Evolutionary conservation across 2,329 filamentous ascomycete genomes (phyloP).

Genomic region (Aureobasidium zeae): DNA sequence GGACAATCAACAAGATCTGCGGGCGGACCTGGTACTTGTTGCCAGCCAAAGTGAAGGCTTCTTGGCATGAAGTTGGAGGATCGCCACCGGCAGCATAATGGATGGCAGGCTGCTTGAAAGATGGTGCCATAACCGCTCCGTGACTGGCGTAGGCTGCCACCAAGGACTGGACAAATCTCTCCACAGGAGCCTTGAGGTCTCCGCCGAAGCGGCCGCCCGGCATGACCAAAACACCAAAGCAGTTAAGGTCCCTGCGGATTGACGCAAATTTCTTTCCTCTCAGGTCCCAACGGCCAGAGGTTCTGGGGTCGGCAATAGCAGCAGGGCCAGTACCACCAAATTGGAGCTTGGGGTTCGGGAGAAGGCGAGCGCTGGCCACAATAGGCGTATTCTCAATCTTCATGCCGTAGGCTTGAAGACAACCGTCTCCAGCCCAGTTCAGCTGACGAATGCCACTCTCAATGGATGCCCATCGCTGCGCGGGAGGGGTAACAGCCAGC

Average conservation of each 20-base stretch:
- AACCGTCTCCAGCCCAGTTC: conserved; percentile 58
- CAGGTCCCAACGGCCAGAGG: conserved; percentile 75
- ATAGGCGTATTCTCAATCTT: conserved; percentile 57
- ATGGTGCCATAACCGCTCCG: conserved; percentile 46
- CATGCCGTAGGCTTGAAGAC: conserved; percentile 65
- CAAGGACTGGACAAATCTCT: conserved; percentile 53
- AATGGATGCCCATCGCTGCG: conserved; percentile 59
- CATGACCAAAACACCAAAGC: conserved; percentile 68
- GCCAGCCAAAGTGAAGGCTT: conserved; percentile 46
- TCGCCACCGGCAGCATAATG: conserved; percentile 22
- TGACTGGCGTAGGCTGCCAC: conserved; percentile 51
- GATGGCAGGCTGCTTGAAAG: conserved; percentile 37
- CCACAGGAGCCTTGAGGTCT: conserved; percentile 35
- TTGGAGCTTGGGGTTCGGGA: conserved; percentile 61
- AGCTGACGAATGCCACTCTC: conserved; percentile 57
- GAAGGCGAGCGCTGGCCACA: conserved; percentile 54
- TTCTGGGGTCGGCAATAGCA: conserved; percentile 49
- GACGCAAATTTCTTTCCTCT: conserved; percentile 73
- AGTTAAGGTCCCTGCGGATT: conserved; percentile 44
- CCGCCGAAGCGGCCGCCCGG: conserved; percentile 39
- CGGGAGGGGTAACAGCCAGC: conserved; percentile 73
- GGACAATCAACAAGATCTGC: conserved; percentile 70
- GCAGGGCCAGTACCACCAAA: conserved; percentile 40
- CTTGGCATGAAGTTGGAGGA: conserved; percentile 26
- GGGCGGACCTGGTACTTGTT: conserved; percentile 49